A percentile compares a stretch with the other conserved stretches of the same genome.
These are phyloP conservation scores for Komagataella phaffii DNA, from an alignment of 805 yeast species.

Conservation along the genomic window DNA sequence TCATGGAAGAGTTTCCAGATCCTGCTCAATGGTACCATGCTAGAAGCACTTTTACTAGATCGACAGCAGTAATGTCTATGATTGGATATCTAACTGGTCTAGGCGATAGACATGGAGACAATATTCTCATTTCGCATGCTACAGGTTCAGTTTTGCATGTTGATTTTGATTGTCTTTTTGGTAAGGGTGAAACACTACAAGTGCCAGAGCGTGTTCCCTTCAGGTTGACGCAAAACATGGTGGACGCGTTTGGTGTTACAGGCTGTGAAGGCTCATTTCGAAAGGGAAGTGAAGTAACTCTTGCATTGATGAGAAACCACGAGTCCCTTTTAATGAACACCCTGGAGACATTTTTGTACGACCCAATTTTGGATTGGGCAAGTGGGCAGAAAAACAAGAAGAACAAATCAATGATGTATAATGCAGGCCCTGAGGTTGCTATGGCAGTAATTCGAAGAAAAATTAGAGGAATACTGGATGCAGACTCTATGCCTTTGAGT, in stretches of 20 bases:
- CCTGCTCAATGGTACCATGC: constrained; percentile 81
- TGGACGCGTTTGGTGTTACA: constrained; percentile 75
- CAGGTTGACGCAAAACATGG: constrained; percentile 76
- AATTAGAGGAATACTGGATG: constrained; percentile 69
- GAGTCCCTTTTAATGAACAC: constrained; percentile 82
- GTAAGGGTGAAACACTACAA: constrained; percentile 57
- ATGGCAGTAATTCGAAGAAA: constrained; percentile 63
- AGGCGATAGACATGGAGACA: constrained; percentile 96
- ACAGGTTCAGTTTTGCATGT: constrained; percentile 82
- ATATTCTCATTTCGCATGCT: constrained; percentile 57
- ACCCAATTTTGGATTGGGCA: constrained; percentile 79
- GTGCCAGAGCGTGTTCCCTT: constrained; percentile 95
- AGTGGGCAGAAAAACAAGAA: constrained; percentile 23
- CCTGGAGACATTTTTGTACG: constrained; percentile 84
- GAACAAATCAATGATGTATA: constrained; percentile 7
- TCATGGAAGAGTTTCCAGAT: constrained; percentile 76
- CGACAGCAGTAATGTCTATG: constrained; percentile 93
- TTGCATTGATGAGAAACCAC: constrained; percentile 55
- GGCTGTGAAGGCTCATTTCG: constrained; percentile 88
- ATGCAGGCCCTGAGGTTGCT: constrained; percentile 49
- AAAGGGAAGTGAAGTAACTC: constrained; percentile 73
- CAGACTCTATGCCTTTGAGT: constrained; percentile 78
- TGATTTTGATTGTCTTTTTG: constrained; percentile 93
- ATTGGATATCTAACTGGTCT: constrained; percentile 89
- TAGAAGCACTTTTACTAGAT: constrained; percentile 58